Percentiles rank a stretch among this genome's conserved stretches.
Evolutionary conservation across 805 yeast species (phyloP).

Genomic region (Blastobotrys mokoenaii): DNA sequence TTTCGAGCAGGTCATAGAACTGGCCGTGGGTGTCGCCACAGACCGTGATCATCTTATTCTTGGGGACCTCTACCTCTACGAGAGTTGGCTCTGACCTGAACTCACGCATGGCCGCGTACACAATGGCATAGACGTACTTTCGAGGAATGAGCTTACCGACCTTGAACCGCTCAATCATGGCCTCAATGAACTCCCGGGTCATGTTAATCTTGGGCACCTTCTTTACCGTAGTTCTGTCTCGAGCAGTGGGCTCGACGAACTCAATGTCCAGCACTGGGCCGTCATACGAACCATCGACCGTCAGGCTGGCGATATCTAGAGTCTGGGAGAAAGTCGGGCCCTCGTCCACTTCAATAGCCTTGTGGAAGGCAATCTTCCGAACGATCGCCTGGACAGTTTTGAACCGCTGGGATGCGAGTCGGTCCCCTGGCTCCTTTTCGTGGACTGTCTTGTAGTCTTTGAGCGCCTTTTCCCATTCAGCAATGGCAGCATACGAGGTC

Average conservation of each 20-base stretch:
- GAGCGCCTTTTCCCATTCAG: constrained; percentile 68
- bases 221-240: constrained; percentile 15
- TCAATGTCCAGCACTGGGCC: constrained; percentile 48
- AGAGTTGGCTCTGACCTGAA: constrained; percentile 62
- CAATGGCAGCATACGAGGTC: constrained; percentile 64
- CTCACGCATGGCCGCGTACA: constrained; percentile 59
- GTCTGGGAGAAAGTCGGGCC: constrained; percentile 40
- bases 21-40: constrained; percentile 99
- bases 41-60: constrained; percentile 50
- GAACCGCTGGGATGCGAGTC: constrained; percentile 52
- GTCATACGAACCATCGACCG: constrained; percentile 46
- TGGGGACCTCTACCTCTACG: constrained; percentile 51
- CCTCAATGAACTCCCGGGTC: constrained; percentile 46
- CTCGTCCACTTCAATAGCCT: constrained; percentile 74
- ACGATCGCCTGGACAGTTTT: constrained; percentile 57
- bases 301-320: constrained; percentile 27
- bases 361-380: constrained; percentile 70
- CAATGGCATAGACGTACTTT: constrained; percentile 72
- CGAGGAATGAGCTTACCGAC: constrained; percentile 69
- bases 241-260: constrained; percentile 25
- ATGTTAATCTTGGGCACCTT: constrained; percentile 23
- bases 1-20: constrained; percentile 77
- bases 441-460: constrained; percentile 60
- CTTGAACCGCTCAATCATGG: constrained; percentile 64
- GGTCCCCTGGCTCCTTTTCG: constrained; percentile 56